Conservation (phyloP, 441 rosid species). For the Populus tomentosa region DNA sequence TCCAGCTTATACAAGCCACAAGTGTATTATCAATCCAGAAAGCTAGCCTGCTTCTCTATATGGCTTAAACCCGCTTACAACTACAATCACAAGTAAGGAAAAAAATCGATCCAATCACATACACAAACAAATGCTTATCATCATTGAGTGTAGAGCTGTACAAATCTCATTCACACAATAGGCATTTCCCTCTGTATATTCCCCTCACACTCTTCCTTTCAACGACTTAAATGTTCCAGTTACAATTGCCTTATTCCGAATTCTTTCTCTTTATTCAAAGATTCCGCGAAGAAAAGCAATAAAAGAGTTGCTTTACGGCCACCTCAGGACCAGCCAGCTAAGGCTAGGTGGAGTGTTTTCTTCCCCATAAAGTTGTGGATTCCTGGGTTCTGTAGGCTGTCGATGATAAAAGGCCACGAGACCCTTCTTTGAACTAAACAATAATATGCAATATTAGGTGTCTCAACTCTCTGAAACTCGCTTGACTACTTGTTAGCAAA, state of each 20-base stretch:
- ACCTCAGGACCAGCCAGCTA: constrained; percentile 12
- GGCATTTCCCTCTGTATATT: constrained; percentile 24
- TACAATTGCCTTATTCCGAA: neutral
- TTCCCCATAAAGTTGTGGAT: constrained; percentile 10
- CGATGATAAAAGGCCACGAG: neutral
- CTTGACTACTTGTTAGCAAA: neutral
- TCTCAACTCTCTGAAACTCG: neutral
- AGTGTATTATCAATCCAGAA: constrained; percentile 25
- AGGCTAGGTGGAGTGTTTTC: neutral
- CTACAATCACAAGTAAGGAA: constrained; percentile 13
- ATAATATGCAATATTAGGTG: neutral
- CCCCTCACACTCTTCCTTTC: neutral
- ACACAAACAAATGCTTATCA: constrained; percentile 15
- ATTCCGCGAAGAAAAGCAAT: constrained; percentile 10
- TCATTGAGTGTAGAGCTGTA: neutral
- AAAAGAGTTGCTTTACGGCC: constrained; percentile 11
- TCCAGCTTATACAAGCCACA: constrained; percentile 28
- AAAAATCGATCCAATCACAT: constrained; percentile 2
- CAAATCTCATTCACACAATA: constrained; percentile 26
- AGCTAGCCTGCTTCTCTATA: neutral
- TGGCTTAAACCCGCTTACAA: constrained; percentile 10
- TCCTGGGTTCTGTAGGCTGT: constrained; percentile 18
- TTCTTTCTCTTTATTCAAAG: constrained; percentile 18
- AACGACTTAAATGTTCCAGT: neutral
- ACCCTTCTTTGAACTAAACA: neutral